These are phyloP conservation scores for Zymoseptoria brevis DNA, from an alignment of 2,329 filamentous ascomycete genomes.

Conservation along the genomic window DNA sequence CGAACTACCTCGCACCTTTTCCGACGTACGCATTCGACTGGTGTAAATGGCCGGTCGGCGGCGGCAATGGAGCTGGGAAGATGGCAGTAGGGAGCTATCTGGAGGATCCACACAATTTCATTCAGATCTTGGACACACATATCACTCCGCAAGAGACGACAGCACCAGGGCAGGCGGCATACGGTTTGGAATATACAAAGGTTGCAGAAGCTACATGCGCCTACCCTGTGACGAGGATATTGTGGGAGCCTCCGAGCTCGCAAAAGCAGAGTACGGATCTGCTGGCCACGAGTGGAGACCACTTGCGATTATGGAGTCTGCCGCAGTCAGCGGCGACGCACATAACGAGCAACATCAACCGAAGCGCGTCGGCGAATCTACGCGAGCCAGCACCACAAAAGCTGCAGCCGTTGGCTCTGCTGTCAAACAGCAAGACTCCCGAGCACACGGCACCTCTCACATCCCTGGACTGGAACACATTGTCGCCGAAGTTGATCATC, in stretches of 20 bases:
- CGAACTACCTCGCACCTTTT: slow-evolving; percentile 92
- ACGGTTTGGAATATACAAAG: slow-evolving; percentile 81
- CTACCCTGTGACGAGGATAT: slow-evolving; percentile 87
- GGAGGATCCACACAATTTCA: slow-evolving; percentile 98
- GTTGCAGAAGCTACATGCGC: slow-evolving; percentile 95
- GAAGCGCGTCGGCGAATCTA: slow-evolving; percentile 53
- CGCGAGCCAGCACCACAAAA: slow-evolving; percentile 61
- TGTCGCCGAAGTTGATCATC: slow-evolving; percentile 94
- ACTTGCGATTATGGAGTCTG: slow-evolving; percentile 87
- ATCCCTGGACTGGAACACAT: slow-evolving; percentile 94
- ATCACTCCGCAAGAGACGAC: slow-evolving; percentile 62
- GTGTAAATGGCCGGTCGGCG: slow-evolving; percentile 92
- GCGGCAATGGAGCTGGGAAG: slow-evolving; percentile 73
- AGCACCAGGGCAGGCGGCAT: slow-evolving; percentile 61
- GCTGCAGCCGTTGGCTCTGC: slow-evolving; percentile 79
- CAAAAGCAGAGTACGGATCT: slow-evolving; percentile 94
- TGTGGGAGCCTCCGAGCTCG: slow-evolving; percentile 93
- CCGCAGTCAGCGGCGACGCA: slow-evolving; percentile 47
- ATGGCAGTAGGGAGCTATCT: slow-evolving; percentile 92
- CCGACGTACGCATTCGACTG: slow-evolving; percentile 95
- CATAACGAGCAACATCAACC: slow-evolving; percentile 63
- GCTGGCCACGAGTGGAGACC: slow-evolving; percentile 88
- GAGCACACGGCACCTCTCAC: slow-evolving; percentile 96
- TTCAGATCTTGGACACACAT: slow-evolving; percentile 92
- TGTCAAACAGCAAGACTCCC: slow-evolving; percentile 97